Evolutionary conservation across 345 rosid genomes (phyloP).

Genomic region (Combretum micranthum): DNA sequence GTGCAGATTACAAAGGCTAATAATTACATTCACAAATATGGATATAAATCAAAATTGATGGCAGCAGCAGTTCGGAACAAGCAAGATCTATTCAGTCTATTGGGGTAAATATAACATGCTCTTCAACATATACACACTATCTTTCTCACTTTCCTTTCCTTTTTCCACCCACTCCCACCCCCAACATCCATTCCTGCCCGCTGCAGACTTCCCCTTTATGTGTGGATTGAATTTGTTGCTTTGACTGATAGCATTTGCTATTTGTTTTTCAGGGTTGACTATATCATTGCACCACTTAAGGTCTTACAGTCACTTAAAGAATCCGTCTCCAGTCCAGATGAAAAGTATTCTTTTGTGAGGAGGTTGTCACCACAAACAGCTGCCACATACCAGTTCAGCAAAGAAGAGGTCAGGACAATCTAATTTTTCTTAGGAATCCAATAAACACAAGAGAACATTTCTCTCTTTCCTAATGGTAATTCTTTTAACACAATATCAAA

Average conservation of each 20-base stretch:
- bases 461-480: no score
- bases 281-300: conserved; percentile 87
- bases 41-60: conserved; percentile 88
- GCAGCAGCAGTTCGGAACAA: conserved; percentile 98
- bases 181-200: no score
- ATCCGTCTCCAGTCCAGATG: conserved; percentile 54
- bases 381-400: conserved; percentile 55
- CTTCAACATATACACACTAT: background rate
- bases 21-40: conserved; percentile 90
- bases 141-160: background rate
- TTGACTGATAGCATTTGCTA: conserved; percentile 4
- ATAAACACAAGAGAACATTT: no score
- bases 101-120: conserved; percentile 45
- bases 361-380: conserved; percentile 72
- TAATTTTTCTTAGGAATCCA: no score
- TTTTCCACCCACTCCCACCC: background rate
- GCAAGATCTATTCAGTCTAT: conserved; percentile 85
- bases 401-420: conserved; percentile 48
- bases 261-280: conserved; percentile 60
- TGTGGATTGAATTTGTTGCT: background rate
- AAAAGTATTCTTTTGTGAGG: conserved; percentile 66
- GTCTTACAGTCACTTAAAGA: conserved; percentile 85
- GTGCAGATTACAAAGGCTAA: conserved; percentile 60
- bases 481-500: no score
- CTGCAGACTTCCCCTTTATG: no score